Evolutionary conservation across 202 grass and related monocot genomes (phyloP).

Genomic region (Dendrocalamus latiflorus): DNA sequence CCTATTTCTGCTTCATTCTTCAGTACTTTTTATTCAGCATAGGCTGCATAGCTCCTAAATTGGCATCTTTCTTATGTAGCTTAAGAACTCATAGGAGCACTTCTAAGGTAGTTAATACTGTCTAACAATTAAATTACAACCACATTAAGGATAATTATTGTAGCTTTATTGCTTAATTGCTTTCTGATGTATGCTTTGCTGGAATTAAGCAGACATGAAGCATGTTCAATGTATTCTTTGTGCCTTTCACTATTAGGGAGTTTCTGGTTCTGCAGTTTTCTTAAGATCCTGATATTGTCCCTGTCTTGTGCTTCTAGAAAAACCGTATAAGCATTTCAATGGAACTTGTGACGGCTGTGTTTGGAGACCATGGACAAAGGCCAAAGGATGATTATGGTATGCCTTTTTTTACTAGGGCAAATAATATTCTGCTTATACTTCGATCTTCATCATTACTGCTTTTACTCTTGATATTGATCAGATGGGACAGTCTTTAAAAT

Average conservation of each 20-base stretch:
- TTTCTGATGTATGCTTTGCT: background rate
- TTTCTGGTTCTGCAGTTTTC: conserved; percentile 8
- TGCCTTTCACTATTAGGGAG: background rate
- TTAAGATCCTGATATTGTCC: background rate
- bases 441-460: background rate
- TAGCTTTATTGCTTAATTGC: background rate
- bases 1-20: background rate
- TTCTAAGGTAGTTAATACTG: background rate
- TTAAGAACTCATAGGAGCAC: background rate
- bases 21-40: background rate
- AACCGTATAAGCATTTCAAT: conserved; percentile 87
- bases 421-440: conserved; percentile 17
- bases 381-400: conserved; percentile 98
- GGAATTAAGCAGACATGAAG: too few species aligned
- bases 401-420: conserved; percentile 12
- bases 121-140: background rate
- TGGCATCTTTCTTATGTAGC: background rate
- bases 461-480: background rate
- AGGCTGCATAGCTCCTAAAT: background rate
- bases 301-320: conserved; percentile 51
- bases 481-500: too few species aligned
- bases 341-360: conserved; percentile 94
- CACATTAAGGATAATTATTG: background rate
- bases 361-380: conserved; percentile 95
- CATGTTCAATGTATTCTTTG: background rate